A percentile compares a stretch with the other conserved stretches of the same genome.
Evolutionary conservation across 2,329 filamentous ascomycete species (phyloP).

Genomic region (Calonectria pteridis): DNA sequence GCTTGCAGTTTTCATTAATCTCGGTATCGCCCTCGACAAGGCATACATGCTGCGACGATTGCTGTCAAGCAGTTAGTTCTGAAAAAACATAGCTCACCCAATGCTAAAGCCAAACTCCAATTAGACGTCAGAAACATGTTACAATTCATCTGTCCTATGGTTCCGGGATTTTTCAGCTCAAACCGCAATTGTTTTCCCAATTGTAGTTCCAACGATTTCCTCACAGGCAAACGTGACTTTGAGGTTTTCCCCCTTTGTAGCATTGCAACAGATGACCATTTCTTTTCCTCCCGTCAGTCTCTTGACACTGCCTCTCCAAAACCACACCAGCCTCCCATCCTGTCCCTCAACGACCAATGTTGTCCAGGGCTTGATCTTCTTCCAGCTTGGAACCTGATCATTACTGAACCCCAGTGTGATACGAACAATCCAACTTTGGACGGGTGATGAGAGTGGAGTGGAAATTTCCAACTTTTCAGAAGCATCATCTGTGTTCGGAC

Average conservation of each 20-base stretch:
- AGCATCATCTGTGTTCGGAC: background rate
- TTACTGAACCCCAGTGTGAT: conserved; percentile 81
- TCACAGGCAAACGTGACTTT: conserved; percentile 86
- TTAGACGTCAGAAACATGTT: background rate
- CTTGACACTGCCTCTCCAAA: conserved; percentile 72
- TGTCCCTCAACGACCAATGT: conserved; percentile 79
- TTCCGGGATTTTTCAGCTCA: conserved; percentile 7
- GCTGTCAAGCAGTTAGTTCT: background rate
- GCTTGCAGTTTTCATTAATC: too few relatives aligned
- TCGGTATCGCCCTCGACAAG: too few relatives aligned
- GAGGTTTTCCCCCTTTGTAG: conserved; percentile 66
- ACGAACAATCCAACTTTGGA: conserved; percentile 61
- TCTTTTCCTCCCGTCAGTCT: conserved; percentile 72
- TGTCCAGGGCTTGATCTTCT: conserved; percentile 73
- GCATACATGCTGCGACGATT: background rate
- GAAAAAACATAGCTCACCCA: background rate
- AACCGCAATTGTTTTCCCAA: conserved; percentile 45
- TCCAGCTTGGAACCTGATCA: conserved; percentile 70
- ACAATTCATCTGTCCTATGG: conserved; percentile 7
- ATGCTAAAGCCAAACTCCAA: background rate
- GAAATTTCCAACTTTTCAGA: background rate
- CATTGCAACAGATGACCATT: conserved; percentile 66
- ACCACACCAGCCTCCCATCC: conserved; percentile 71
- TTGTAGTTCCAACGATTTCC: conserved; percentile 76
- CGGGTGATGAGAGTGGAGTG: background rate